Percentiles rank a stretch among this genome's conserved stretches.
phyloP scores from a whole-genome alignment of 2,329 filamentous ascomycete species.

The Diaporthe capsici region DNA sequence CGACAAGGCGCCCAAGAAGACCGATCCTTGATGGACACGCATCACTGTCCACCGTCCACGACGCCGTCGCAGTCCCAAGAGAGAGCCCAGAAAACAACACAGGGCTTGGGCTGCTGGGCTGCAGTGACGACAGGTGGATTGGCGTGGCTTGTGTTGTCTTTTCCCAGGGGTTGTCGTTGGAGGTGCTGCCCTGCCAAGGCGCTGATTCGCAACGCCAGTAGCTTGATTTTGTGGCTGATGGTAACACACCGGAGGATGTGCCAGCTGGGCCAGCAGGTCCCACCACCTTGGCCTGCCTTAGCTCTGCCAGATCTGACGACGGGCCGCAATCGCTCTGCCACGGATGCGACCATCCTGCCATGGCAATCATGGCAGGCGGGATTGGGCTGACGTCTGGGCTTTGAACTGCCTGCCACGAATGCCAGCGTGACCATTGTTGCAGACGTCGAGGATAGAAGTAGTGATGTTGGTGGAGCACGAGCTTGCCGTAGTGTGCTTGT shows the following conservation, averaged over 20 bases:
- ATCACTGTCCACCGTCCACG: not conserved
- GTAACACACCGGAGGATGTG: not conserved
- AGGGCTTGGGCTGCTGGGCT: not conserved
- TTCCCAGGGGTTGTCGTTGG: not conserved
- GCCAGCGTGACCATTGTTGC: not conserved
- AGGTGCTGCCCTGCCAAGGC: conserved; percentile 16
- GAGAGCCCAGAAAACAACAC: not conserved
- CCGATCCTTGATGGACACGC: conserved; percentile 5
- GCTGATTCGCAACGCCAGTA: conserved; percentile 16
- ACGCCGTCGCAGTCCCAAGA: conserved; percentile 1
- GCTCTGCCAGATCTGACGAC: conserved; percentile 25
- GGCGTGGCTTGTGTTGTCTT: conserved; percentile 13
- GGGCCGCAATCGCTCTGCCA: conserved; percentile 17
- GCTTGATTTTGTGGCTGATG: conserved; percentile 30
- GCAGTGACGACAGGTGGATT: not conserved
- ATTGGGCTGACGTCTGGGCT: not conserved
- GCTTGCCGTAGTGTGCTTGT: not conserved
- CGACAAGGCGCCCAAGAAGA: conserved; percentile 6
- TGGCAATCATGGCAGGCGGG: not conserved
- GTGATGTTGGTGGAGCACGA: not conserved
- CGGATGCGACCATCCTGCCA: not conserved
- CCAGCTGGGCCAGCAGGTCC: not conserved
- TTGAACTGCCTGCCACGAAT: not conserved
- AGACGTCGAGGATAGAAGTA: not conserved
- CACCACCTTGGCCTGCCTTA: conserved; percentile 17